phyloP scores from a whole-genome alignment of 2,329 filamentous ascomycete species.

The Neocatenulostroma microsporum region DNA sequence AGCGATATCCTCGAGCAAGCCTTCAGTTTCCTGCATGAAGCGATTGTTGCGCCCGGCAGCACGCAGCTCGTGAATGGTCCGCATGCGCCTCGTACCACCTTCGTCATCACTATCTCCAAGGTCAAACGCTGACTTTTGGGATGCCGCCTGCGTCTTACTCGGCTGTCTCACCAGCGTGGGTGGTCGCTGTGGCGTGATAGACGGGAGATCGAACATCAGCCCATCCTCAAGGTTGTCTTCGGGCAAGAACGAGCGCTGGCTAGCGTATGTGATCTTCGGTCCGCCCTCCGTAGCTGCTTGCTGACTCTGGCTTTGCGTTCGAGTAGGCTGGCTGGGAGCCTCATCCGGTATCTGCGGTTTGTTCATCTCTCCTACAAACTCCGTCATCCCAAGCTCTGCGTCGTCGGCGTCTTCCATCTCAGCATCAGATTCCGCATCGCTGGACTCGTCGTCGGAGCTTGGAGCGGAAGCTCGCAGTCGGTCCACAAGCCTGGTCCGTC shows the following conservation, averaged over 20 bases:
- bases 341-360: too few relatives aligned
- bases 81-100: constrained; percentile 37
- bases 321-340: too few relatives aligned
- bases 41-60: constrained; percentile 51
- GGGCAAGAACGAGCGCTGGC: constrained; percentile 52
- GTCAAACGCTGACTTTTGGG: constrained; percentile 25
- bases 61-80: constrained; percentile 55
- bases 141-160: constrained; percentile 9
- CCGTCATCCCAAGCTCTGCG: too few relatives aligned
- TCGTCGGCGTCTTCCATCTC: too few relatives aligned
- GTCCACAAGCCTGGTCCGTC: constrained; percentile 26
- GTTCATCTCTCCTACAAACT: too few relatives aligned
- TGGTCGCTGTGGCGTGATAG: constrained; percentile 15
- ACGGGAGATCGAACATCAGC: constrained; percentile 27
- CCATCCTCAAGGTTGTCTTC: constrained; percentile 40
- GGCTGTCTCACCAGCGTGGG: constrained; percentile 7
- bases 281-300: constrained; percentile 18
- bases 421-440: constrained; percentile 15
- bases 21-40: constrained; percentile 49
- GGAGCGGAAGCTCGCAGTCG: constrained; percentile 25
- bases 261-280: constrained; percentile 51
- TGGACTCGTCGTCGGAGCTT: constrained; percentile 17
- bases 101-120: constrained; percentile 42
- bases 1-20: constrained; percentile 53
- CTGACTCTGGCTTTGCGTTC: constrained; percentile 16